Base-by-base conservation (phyloP, 306 rosid species). In the Lathyrus aphaca region DNA sequence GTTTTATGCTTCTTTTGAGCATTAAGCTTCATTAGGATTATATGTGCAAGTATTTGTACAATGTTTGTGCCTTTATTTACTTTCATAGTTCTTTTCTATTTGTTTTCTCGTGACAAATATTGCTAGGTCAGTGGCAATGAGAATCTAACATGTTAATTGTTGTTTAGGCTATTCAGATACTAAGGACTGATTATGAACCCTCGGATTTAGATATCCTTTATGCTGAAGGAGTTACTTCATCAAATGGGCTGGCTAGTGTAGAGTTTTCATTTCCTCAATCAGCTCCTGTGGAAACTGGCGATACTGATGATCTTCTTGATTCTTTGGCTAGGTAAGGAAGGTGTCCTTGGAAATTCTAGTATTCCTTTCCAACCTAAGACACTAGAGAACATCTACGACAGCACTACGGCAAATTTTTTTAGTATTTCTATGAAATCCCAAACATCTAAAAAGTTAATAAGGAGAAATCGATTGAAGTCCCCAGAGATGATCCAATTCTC, bases 171-270 rank as follows among this genome's bases (percentile, higher is more conserved):
- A 84, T 91, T 77, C 85, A 87, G 76, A 89, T 95, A 82, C 81
- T 95, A 76, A 91, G 84, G 81, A 71, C 81, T 40, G 99, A 91
- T 56, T 91, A 91, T 75, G 96, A 95, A 76, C 97, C 99, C 43
- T 87, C 97, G 5, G 96, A 95, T 83, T 77, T 85, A 50, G 99
- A 95, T 77, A 91, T 95, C 66, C 91, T 95, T 21, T 87, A 87
- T 74, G 97, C 97, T 38, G 99, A 91, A 85, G 96, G 99, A 68
- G 95, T 88, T 71, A 95, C 94, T 80, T 86, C 99, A 79, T 87
- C 95, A 48, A 95, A 95, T 84, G 99, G 99, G 67, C 92, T 95
- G 58, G 95, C 92, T 55, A 84, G 84, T 80, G 91, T 87, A 51
- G 99, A 95, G 76, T 95, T 91, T 83, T 89, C 99, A 78, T 91